Base-by-base conservation (phyloP, 139 green algal species). In the Edaphochlamys debaryana region DNA sequence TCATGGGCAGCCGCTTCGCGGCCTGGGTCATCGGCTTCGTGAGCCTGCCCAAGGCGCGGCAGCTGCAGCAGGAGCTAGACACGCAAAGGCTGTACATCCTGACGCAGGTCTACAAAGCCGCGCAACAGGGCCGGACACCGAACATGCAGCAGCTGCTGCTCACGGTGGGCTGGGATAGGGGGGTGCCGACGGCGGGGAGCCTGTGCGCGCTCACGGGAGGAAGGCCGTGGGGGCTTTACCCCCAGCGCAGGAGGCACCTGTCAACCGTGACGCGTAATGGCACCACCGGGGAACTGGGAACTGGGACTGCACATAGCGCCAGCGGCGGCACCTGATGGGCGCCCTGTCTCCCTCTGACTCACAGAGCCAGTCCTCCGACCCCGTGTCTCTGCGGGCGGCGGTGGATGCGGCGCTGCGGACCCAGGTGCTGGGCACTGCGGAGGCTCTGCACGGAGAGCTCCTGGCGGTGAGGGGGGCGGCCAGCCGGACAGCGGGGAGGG, bases 1-100 rank as follows among this genome's bases (percentile, higher is more conserved):
- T 81, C 22, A 71, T 81, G 75, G 71, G 60, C 40, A 81, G 75
- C 29, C 75, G 75, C n/a, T 81, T 71, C 22, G 75, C 75, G 40
- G 63, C 60, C 4, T 81, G 75, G 75, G 75, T 81, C 2, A 41
- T 81, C 3, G 75, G 75, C 52, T 64, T 30, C 40, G 41, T 81
- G n/a, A 81, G 75, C 75, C 41, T 81, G 32, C 75, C 75, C 25
- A 81, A 81, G 36, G 40, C 37, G 19, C 75, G 75, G 3, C 75
- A 81, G 42, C 13, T 60, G 19, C 75, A 81, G 62, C 75, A 81
- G 13, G 75, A 81, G 60, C 40, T 81, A 15, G 75, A 81, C 42
- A 37, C 71, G 42, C 75, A 81, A 42, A 60, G 75, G 17, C 60
- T 81, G 0, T 81, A 72, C 60, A 81, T 81, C 75, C 58, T 81